Evolutionary conservation across 805 yeast species (phyloP).

Genomic region (Candida chauliodis): DNA sequence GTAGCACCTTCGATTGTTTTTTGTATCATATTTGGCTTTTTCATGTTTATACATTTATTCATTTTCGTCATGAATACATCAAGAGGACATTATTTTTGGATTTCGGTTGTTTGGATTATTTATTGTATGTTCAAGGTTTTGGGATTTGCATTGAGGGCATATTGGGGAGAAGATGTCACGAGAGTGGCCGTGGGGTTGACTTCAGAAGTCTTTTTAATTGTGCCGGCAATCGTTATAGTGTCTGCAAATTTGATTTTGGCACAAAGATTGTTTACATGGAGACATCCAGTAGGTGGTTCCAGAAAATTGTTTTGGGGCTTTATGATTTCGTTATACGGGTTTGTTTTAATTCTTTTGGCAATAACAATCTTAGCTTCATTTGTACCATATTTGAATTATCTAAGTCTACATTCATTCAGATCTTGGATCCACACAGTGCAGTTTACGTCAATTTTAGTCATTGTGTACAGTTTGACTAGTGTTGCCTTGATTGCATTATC

Average conservation of each 20-base stretch:
- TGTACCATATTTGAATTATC: constrained; percentile 57
- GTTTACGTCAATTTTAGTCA: constrained; percentile 28
- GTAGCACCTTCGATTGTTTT: constrained; percentile 58
- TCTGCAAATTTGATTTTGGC: constrained; percentile 61
- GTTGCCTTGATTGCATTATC: constrained; percentile 48
- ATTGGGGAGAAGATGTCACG: constrained; percentile 54
- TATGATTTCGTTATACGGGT: constrained; percentile 47
- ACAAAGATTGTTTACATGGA: constrained; percentile 71
- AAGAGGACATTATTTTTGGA: constrained; percentile 59
- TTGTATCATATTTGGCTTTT: constrained; percentile 45
- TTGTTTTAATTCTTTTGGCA: constrained; percentile 53
- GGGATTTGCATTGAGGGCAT: constrained; percentile 56
- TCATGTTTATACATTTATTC: constrained; percentile 42
- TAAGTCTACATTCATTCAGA: constrained; percentile 29
- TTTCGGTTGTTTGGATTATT: constrained; percentile 49
- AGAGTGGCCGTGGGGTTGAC: constrained; percentile 50
- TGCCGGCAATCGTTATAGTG: constrained; percentile 54
- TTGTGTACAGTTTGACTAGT: constrained; percentile 51
- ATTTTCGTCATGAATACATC: constrained; percentile 47
- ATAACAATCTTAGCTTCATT: constrained; percentile 64
- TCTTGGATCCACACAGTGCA: constrained; percentile 24
- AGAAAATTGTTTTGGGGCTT: constrained; percentile 44
- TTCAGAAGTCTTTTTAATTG: constrained; percentile 50
- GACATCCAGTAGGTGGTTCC: constrained; percentile 69
- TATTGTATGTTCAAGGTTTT: constrained; percentile 50